Evolutionary conservation across 164 flowering plant species (phyloP).

Genomic region (Aristolochia fimbriata): DNA sequence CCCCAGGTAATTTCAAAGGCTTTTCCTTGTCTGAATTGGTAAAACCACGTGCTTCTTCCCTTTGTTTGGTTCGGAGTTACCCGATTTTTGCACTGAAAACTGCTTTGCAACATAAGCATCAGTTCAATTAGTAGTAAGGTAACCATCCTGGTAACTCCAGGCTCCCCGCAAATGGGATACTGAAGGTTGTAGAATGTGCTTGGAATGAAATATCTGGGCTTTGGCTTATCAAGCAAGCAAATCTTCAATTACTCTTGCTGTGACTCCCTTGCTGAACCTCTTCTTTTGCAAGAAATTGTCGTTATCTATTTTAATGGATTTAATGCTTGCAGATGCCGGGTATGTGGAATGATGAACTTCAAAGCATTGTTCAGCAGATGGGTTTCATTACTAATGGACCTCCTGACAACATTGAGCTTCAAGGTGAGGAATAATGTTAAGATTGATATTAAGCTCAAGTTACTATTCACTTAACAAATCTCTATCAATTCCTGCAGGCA

Average conservation of each 20-base stretch:
- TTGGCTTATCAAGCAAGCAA: neutral
- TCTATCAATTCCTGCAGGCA: too few relatives aligned
- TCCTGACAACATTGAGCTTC: conserved; percentile 34
- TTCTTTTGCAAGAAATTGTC: neutral
- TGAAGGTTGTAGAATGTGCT: neutral
- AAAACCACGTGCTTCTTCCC: too few relatives aligned
- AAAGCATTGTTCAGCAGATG: conserved; percentile 58
- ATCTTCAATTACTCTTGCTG: neutral
- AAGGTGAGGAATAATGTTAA: conserved; percentile 1
- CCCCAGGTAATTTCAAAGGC: conserved; percentile 38
- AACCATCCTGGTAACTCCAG: neutral
- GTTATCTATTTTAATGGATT: neutral
- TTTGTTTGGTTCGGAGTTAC: too few relatives aligned
- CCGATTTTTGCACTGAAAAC: too few relatives aligned
- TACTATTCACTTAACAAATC: too few relatives aligned
- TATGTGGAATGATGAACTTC: conserved; percentile 57
- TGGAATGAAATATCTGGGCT: too few relatives aligned
- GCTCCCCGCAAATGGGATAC: neutral
- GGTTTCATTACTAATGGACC: conserved; percentile 53
- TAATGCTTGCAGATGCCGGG: conserved; percentile 12
- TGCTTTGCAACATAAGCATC: too few relatives aligned
- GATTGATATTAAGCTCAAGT: neutral
- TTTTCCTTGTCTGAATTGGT: neutral
- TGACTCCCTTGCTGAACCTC: neutral
- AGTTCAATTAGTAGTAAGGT: neutral